phyloP scores from a whole-genome alignment of 352 stramenopile species.

The Globisporangium emineosum region DNA sequence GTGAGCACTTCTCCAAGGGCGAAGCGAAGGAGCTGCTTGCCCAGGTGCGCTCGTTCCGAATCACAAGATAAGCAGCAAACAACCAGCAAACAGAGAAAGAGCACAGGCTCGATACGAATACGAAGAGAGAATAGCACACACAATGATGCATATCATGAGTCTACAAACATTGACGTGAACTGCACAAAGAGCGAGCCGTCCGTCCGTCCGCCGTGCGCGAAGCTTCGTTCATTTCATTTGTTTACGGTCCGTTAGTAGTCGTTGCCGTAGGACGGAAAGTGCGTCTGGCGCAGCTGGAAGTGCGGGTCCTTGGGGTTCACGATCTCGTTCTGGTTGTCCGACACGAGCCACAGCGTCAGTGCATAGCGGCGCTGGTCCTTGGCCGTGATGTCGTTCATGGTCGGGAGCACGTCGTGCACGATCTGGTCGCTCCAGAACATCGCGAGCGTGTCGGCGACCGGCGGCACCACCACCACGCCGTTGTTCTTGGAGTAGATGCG shows the following conservation, averaged over 20 bases:
- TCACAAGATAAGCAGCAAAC: conserved; percentile 74
- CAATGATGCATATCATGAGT: neutral
- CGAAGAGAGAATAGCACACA: neutral
- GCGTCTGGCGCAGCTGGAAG: conserved; percentile 30
- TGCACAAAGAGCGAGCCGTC: neutral
- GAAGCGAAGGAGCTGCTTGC: conserved; percentile 94
- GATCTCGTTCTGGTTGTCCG: conserved; percentile 44
- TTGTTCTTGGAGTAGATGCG: conserved; percentile 40
- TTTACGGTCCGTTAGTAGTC: conserved; percentile 17
- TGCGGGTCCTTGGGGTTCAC: conserved; percentile 37
- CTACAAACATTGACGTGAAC: neutral
- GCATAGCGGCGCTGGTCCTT: conserved; percentile 53
- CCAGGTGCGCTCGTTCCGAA: conserved; percentile 96
- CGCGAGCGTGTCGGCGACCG: conserved; percentile 71
- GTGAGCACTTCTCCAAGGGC: conserved; percentile 95
- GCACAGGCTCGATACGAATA: neutral
- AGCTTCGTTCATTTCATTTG: no score
- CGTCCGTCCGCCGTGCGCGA: no score
- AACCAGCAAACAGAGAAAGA: no score
- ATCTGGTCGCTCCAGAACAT: conserved; percentile 87
- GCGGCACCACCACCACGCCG: conserved; percentile 50
- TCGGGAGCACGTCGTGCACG: conserved; percentile 81
- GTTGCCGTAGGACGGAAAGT: conserved; percentile 29
- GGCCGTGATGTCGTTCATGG: conserved; percentile 29
- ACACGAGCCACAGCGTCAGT: conserved; percentile 87